phyloP scores from a whole-genome alignment of 2,329 filamentous ascomycete species.

The Fusarium floridanum region DNA sequence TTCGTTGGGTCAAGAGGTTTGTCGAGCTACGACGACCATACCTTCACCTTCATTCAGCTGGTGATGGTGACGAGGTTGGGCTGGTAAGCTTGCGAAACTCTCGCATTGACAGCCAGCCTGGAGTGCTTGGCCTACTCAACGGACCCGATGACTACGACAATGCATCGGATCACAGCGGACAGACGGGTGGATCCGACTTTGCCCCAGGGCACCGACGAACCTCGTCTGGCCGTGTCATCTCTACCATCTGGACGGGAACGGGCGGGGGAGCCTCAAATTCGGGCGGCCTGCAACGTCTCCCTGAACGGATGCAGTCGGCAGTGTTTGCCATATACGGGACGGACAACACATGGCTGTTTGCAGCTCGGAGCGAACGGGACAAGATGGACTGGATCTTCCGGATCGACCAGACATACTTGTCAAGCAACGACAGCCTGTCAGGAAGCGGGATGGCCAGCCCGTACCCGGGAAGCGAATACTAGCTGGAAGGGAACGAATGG shows the following conservation, averaged over 20 bases:
- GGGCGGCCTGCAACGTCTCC: constrained; percentile 64
- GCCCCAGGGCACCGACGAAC: constrained; percentile 63
- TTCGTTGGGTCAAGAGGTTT: constrained; percentile 91
- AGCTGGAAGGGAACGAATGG: background rate
- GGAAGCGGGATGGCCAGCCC: constrained; percentile 55
- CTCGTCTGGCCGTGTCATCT: constrained; percentile 65
- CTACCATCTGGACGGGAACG: constrained; percentile 67
- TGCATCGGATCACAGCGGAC: constrained; percentile 49
- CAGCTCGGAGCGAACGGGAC: constrained; percentile 87
- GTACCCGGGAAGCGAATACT: constrained; percentile 50
- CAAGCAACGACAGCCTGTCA: constrained; percentile 58
- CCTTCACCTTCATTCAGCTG: constrained; percentile 87
- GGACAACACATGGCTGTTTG: constrained; percentile 96
- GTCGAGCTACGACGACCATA: constrained; percentile 94
- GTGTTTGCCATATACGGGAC: constrained; percentile 96
- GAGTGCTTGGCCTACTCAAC: constrained; percentile 82
- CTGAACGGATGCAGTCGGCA: constrained; percentile 72
- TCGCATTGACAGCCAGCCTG: constrained; percentile 91
- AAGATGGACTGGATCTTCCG: constrained; percentile 98
- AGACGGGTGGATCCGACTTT: constrained; percentile 52
- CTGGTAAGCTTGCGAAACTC: constrained; percentile 91
- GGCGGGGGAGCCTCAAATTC: constrained; percentile 48
- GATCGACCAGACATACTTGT: constrained; percentile 84
- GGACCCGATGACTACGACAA: constrained; percentile 58
- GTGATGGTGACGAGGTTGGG: constrained; percentile 89